Evolutionary conservation across 148 eudicot genomes (phyloP).

Genomic region (Silene uniflora): DNA sequence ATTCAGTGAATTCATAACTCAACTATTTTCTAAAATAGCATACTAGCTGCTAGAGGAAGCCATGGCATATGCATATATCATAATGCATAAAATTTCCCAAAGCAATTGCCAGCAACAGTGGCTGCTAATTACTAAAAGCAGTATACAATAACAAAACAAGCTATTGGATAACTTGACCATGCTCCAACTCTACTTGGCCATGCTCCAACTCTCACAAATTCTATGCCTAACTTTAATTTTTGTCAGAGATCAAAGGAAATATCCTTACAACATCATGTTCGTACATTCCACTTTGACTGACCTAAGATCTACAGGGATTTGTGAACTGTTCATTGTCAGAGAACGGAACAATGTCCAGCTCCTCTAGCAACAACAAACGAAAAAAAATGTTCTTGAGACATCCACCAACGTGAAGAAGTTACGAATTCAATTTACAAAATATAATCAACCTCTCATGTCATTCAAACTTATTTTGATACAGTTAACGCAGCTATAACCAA

Average conservation of each 20-base stretch:
- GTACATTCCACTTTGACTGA: background rate
- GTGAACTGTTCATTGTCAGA: background rate
- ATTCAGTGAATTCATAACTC: background rate
- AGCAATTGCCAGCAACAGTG: background rate
- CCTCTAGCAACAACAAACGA: background rate
- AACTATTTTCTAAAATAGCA: background rate
- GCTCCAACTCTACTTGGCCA: background rate
- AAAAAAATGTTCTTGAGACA: background rate
- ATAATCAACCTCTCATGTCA: background rate
- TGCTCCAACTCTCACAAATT: background rate
- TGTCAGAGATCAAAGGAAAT: background rate
- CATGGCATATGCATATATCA: conserved; percentile 3
- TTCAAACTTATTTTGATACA: background rate
- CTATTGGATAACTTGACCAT: background rate
- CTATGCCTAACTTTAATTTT: background rate
- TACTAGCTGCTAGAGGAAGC: background rate
- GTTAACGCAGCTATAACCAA: background rate
- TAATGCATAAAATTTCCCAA: background rate
- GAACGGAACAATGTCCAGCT: background rate
- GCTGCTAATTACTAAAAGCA: background rate
- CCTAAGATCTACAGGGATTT: background rate
- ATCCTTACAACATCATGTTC: background rate
- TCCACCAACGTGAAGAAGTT: background rate
- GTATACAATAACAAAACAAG: background rate
- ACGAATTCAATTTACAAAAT: background rate